A percentile compares a stretch with the other conserved stretches of the same genome.
Conservation (phyloP, 1,284 basidiomycete genomes). For the Leccinum olivaceoglutinosum region DNA sequence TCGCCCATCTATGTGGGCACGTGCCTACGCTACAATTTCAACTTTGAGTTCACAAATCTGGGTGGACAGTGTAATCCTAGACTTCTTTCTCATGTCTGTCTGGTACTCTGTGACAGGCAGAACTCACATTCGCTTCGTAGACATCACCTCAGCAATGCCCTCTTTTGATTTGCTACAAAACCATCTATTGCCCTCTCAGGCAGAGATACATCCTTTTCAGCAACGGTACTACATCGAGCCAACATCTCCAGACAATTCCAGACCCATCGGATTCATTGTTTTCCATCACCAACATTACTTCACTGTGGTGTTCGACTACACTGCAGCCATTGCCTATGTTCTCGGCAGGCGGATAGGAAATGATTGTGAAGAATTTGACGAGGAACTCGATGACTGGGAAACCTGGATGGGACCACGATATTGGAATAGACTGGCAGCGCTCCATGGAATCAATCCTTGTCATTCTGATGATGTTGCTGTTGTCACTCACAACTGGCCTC, state of each 20-base stretch:
- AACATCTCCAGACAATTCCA: background rate
- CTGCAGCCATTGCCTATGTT: background rate
- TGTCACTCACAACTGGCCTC: background rate
- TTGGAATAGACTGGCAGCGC: background rate
- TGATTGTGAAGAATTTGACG: background rate
- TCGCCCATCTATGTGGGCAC: constrained; percentile 1
- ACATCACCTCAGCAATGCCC: background rate
- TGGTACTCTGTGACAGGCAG: background rate
- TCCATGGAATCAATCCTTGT: background rate
- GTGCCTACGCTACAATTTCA: background rate
- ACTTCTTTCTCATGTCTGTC: background rate
- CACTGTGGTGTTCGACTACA: background rate
- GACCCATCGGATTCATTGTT: background rate
- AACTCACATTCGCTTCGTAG: background rate
- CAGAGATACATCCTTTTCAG: background rate
- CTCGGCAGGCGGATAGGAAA: background rate
- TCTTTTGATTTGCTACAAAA: background rate
- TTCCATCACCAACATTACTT: background rate
- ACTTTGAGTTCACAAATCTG: background rate
- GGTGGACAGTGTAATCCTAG: background rate
- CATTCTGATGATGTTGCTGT: background rate
- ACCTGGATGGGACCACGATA: background rate
- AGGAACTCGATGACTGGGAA: background rate
- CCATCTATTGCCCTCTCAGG: background rate
- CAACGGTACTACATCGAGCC: background rate